A percentile compares a stretch with the other conserved stretches of the same genome.
phyloP scores from a whole-genome alignment of 2,329 filamentous ascomycete species.

The Calonectria hawksworthii region DNA sequence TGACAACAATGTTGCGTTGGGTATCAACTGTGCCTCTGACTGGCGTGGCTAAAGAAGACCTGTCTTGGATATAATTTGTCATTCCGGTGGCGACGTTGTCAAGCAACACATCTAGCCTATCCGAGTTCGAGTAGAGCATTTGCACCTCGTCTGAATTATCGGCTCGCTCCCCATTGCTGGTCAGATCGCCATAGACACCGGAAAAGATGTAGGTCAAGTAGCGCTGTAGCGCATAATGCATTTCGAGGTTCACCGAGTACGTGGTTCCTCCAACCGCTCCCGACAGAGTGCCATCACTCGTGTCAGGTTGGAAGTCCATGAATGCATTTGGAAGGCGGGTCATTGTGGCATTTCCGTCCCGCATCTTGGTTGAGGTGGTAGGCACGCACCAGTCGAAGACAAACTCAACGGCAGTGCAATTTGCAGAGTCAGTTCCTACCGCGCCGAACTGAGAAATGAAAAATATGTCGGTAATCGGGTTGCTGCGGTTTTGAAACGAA shows the following conservation, averaged over 20 bases:
- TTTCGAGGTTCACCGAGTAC: background rate
- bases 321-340: background rate
- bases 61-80: background rate
- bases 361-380: background rate
- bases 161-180: background rate
- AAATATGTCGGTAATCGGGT: background rate
- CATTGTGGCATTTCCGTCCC: background rate
- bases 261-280: background rate
- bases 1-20: background rate
- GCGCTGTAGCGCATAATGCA: background rate
- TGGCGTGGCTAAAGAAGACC: background rate
- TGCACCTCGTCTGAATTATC: background rate
- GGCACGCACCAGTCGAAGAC: background rate
- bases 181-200: background rate
- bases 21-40: background rate
- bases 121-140: background rate
- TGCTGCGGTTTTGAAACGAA: background rate
- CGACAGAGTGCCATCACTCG: background rate
- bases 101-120: background rate
- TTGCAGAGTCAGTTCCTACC: background rate
- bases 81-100: background rate
- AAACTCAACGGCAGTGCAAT: background rate
- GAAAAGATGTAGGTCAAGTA: background rate
- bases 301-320: background rate
- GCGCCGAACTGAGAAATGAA: background rate